Percentiles rank a stretch among this genome's conserved stretches.
Conservation (phyloP, 306 rosid genomes). For the Citrullus colocynthis region DNA sequence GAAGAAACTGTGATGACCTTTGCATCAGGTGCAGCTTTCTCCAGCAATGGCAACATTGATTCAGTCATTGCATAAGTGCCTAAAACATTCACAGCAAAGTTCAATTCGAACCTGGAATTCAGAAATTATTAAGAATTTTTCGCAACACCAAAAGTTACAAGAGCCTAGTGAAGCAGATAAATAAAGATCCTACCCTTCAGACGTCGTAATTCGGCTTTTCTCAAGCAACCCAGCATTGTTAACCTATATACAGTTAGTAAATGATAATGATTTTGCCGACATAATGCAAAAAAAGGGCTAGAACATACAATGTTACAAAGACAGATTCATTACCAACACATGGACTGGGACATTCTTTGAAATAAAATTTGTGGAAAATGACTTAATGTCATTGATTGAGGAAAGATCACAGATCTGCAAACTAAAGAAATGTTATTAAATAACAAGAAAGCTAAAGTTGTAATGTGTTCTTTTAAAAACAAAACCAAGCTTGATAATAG, state of each 20-base stretch:
- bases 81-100: constrained; percentile 69
- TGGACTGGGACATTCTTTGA: constrained; percentile 56
- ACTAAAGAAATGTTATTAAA: constrained; percentile 1
- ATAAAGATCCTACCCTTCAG: constrained; percentile 62
- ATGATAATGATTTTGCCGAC: neutral
- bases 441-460: neutral
- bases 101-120: constrained; percentile 60
- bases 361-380: constrained; percentile 56
- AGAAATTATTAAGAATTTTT: neutral
- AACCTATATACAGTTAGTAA: constrained; percentile 32
- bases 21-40: constrained; percentile 90
- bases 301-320: constrained; percentile 16
- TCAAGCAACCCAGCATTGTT: constrained; percentile 88
- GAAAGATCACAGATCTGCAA: constrained; percentile 87
- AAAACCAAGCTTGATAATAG: neutral
- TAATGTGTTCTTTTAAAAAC: neutral
- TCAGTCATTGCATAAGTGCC: constrained; percentile 72
- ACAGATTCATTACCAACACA: constrained; percentile 53
- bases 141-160: neutral
- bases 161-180: neutral
- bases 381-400: constrained; percentile 54
- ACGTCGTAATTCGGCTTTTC: constrained; percentile 48
- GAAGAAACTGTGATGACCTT: constrained; percentile 86
- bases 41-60: constrained; percentile 56
- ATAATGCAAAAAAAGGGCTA: neutral